Conservation (phyloP, 768 basidiomycete genomes). For the Daedalea quercina region DNA sequence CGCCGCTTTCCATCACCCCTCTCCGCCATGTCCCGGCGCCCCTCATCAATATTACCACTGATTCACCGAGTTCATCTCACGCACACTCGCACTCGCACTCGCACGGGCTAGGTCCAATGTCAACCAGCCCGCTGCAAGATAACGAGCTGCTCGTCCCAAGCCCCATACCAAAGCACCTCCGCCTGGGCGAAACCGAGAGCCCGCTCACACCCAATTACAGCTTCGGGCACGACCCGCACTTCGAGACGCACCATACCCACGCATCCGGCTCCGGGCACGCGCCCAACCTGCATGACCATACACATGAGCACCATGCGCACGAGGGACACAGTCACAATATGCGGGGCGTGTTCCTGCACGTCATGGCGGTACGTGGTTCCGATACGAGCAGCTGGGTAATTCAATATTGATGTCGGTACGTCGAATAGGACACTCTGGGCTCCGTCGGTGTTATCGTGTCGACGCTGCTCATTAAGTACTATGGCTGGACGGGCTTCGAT, state of each 20-base stretch:
- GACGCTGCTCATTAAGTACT: slow-evolving; percentile 89
- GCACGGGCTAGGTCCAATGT: slow-evolving; percentile 13
- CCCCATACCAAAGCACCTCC: slow-evolving; percentile 18
- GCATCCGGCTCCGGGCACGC: slow-evolving; percentile 21
- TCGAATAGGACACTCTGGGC: slow-evolving; percentile 81
- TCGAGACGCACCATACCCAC: slow-evolving; percentile 33
- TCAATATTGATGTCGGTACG: not conserved
- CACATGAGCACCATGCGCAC: slow-evolving; percentile 36
- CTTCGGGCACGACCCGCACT: slow-evolving; percentile 48
- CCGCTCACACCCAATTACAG: slow-evolving; percentile 32
- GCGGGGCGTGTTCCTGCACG: slow-evolving; percentile 97
- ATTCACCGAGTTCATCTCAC: slow-evolving; percentile 12
- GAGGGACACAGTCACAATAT: slow-evolving; percentile 97
- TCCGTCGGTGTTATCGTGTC: slow-evolving; percentile 98
- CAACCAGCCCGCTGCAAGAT: slow-evolving; percentile 3
- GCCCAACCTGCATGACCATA: slow-evolving; percentile 45
- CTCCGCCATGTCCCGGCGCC: slow-evolving; percentile 12
- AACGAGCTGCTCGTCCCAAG: slow-evolving; percentile 16
- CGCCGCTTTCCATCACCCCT: not conserved
- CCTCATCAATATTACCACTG: slow-evolving; percentile 14
- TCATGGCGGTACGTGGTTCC: slow-evolving; percentile 70
- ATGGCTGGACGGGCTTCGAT: slow-evolving; percentile 99
- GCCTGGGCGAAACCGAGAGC: slow-evolving; percentile 12
- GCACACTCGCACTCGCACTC: slow-evolving; percentile 14
- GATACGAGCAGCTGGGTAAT: too few species aligned